phyloP scores from a whole-genome alignment of 2,329 filamentous ascomycete genomes.

The Cordyceps javanica region DNA sequence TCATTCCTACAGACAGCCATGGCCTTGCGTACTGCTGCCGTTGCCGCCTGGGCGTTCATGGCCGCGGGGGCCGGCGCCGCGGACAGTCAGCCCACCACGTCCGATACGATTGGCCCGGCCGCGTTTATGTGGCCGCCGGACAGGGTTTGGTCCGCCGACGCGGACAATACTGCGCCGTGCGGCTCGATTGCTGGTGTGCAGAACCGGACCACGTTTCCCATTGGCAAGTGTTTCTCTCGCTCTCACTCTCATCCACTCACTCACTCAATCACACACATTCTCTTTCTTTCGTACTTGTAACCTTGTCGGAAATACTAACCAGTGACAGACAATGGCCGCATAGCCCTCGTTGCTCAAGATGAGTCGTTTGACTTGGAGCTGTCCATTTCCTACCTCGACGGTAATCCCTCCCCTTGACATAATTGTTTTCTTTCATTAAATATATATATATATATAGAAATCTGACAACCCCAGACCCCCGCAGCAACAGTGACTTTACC shows the following conservation, averaged over 20 bases:
- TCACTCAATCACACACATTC: too few relatives aligned
- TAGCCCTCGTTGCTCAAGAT: constrained; percentile 51
- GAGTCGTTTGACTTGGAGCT: constrained; percentile 50
- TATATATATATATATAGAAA: background rate
- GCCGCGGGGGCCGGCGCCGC: constrained; percentile 11
- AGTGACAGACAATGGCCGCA: constrained; percentile 42
- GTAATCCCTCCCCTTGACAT: too few relatives aligned
- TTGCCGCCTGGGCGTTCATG: background rate
- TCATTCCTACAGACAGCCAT: too few relatives aligned
- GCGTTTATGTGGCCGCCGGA: constrained; percentile 57
- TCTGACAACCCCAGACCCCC: constrained; percentile 26
- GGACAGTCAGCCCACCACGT: constrained; percentile 8
- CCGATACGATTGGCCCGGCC: constrained; percentile 43
- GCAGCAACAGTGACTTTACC: constrained; percentile 33
- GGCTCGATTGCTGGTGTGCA: constrained; percentile 41
- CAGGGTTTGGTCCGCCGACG: constrained; percentile 45
- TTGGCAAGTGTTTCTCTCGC: constrained; percentile 32
- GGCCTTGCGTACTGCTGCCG: constrained; percentile 16
- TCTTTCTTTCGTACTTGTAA: too few relatives aligned
- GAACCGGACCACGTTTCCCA: constrained; percentile 50
- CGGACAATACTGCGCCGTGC: constrained; percentile 53
- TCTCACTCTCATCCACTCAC: too few relatives aligned
- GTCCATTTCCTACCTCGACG: constrained; percentile 44
- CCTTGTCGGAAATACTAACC: background rate
- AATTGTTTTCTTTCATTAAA: too few relatives aligned